Percentiles rank a stretch among this genome's conserved stretches.
phyloP scores from a whole-genome alignment of 768 basidiomycete genomes.

The Trametes punicea region DNA sequence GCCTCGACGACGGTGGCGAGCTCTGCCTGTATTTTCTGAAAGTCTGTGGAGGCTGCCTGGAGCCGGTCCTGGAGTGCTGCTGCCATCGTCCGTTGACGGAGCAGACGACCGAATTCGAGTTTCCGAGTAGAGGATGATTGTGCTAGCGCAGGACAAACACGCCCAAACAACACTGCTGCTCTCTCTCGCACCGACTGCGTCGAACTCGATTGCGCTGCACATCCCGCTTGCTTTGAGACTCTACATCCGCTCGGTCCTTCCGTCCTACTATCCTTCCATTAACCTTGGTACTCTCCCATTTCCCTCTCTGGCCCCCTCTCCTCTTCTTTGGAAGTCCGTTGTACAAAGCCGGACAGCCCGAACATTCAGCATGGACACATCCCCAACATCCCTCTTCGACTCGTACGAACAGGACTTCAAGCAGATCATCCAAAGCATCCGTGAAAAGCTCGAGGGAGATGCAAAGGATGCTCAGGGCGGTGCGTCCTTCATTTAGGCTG shows the following conservation, averaged over 20 bases:
- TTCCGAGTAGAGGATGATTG: too few relatives aligned
- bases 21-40: slow-evolving; percentile 78
- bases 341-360: neutral
- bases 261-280: too few relatives aligned
- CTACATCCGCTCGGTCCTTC: too few relatives aligned
- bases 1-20: slow-evolving; percentile 71
- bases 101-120: too few relatives aligned
- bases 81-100: slow-evolving; percentile 48
- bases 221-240: too few relatives aligned
- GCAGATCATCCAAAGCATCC: slow-evolving; percentile 72
- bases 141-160: neutral
- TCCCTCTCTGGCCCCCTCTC: too few relatives aligned
- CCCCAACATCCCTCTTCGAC: slow-evolving; percentile 83
- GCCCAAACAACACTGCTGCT: neutral
- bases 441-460: slow-evolving; percentile 72
- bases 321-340: neutral
- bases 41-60: slow-evolving; percentile 69
- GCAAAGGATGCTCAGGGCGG: slow-evolving; percentile 66
- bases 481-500: slow-evolving; percentile 32
- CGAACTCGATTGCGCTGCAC: neutral
- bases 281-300: too few relatives aligned
- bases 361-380: slow-evolving; percentile 69
- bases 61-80: slow-evolving; percentile 47
- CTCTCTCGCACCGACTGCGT: neutral
- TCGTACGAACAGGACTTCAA: slow-evolving; percentile 92